Evolutionary conservation across 768 basidiomycete species (phyloP).

Genomic region (Psilocybe cubensis): DNA sequence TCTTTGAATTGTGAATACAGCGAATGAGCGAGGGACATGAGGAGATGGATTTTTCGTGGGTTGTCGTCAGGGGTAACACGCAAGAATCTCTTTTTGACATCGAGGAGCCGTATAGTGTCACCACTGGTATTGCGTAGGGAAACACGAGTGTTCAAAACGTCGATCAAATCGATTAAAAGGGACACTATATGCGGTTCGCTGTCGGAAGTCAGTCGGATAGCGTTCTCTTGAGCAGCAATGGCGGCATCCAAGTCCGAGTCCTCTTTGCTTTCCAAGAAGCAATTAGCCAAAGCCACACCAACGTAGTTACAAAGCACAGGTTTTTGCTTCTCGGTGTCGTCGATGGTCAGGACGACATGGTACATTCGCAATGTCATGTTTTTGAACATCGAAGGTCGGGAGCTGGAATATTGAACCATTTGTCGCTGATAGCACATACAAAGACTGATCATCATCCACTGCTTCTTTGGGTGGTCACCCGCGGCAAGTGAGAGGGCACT

Average conservation of each 20-base stretch:
- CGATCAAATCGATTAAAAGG: background rate
- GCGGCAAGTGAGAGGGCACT: background rate
- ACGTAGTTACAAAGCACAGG: background rate
- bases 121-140: background rate
- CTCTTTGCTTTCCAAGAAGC: background rate
- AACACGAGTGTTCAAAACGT: background rate
- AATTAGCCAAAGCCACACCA: background rate
- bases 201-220: background rate
- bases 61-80: background rate
- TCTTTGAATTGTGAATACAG: background rate
- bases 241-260: background rate
- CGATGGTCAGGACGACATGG: background rate
- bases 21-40: conserved; percentile 3
- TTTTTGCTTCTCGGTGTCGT: conserved; percentile 4
- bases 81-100: background rate
- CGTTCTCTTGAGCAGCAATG: background rate
- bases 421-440: conserved; percentile 7
- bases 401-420: background rate
- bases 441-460: conserved; percentile 6
- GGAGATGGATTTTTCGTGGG: background rate
- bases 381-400: background rate
- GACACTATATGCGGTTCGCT: background rate
- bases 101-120: background rate
- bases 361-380: background rate
- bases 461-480: conserved; percentile 5